Evolutionary conservation across 2,329 filamentous ascomycete species (phyloP).

Genomic region (Aspergillus pseudonomiae): DNA sequence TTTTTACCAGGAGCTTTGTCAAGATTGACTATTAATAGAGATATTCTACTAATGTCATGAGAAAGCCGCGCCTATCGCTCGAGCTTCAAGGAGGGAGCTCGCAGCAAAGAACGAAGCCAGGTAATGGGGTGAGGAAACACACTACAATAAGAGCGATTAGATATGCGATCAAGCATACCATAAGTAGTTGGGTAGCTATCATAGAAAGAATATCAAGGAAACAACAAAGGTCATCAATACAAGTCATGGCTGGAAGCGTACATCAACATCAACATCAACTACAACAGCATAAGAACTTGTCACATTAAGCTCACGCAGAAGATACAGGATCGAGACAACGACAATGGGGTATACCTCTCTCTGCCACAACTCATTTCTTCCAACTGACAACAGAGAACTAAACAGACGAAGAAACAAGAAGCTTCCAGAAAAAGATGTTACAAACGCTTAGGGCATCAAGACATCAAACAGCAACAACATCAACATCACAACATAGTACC

Average conservation of each 20-base stretch:
- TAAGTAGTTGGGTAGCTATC: not conserved
- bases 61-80: not conserved
- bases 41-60: not conserved
- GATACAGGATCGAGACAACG: not conserved
- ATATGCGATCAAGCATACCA: not conserved
- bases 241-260: not conserved
- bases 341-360: slow-evolving; percentile 6
- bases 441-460: slow-evolving; percentile 2
- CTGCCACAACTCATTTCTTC: slow-evolving; percentile 4
- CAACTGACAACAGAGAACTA: not conserved
- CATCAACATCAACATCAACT: not conserved
- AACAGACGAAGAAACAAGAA: slow-evolving; percentile 5
- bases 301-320: not conserved
- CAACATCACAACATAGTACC: slow-evolving; percentile 9
- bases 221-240: not conserved
- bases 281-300: not conserved
- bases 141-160: not conserved
- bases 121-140: not conserved
- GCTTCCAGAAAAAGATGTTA: slow-evolving; percentile 3
- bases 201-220: not conserved
- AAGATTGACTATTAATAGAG: not conserved
- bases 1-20: not conserved
- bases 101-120: not conserved
- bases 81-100: no score
- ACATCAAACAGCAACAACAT: slow-evolving; percentile 13